Conservation (phyloP, 768 basidiomycete species). For the Boletus vermiculosoides region DNA sequence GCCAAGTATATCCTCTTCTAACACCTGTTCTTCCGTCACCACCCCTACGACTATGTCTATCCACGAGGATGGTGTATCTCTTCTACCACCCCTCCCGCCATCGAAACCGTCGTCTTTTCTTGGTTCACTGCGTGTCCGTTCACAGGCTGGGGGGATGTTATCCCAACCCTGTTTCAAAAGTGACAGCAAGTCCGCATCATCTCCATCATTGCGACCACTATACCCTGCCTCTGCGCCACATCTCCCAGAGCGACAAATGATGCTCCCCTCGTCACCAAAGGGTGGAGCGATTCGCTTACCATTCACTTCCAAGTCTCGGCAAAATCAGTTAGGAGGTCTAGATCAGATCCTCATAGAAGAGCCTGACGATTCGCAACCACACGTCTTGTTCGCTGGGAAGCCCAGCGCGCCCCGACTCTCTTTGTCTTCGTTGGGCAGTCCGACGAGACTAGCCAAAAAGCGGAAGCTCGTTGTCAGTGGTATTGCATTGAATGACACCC, state of each 20-base stretch:
- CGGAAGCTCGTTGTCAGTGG: constrained; percentile 71
- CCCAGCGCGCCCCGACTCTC: constrained; percentile 27
- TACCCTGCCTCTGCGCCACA: constrained; percentile 41
- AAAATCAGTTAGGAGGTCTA: constrained; percentile 8
- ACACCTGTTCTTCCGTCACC: constrained; percentile 50
- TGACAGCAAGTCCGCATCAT: constrained; percentile 24
- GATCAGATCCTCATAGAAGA: constrained; percentile 30
- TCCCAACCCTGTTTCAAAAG: constrained; percentile 36
- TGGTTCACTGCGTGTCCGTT: constrained; percentile 33
- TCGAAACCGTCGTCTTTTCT: constrained; percentile 35
- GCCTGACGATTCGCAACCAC: constrained; percentile 28
- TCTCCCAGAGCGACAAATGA: constrained; percentile 37
- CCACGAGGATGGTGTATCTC: constrained; percentile 41
- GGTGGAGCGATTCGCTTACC: constrained; percentile 34
- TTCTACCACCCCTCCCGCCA: constrained; percentile 37
- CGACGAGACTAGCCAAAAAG: constrained; percentile 48
- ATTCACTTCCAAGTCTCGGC: constrained; percentile 25
- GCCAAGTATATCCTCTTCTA: constrained; percentile 60
- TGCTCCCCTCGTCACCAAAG: constrained; percentile 31
- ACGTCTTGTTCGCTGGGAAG: constrained; percentile 29
- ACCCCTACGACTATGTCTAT: constrained; percentile 34
- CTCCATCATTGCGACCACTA: constrained; percentile 38
- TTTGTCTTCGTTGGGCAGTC: constrained; percentile 34
- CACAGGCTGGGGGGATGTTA: constrained; percentile 24
- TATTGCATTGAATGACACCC: constrained; percentile 55